Evolutionary conservation across 768 basidiomycete species (phyloP).

Genomic region (Boletellus emodensis): DNA sequence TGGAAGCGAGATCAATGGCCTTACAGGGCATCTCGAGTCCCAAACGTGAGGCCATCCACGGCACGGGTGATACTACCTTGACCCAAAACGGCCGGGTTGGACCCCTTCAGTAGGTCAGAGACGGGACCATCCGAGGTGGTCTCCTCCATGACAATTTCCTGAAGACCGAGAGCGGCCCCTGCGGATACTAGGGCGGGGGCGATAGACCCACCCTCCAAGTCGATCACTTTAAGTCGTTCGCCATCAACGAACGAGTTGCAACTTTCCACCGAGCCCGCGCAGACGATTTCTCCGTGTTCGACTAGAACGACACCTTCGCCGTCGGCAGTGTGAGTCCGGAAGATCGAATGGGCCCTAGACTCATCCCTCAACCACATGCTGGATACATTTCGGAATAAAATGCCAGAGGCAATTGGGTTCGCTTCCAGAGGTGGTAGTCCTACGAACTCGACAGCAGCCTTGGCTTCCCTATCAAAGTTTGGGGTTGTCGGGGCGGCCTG

Average conservation of each 20-base stretch:
- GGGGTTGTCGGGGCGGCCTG: slow-evolving; percentile 54
- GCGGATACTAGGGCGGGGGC: slow-evolving; percentile 60
- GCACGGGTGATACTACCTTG: slow-evolving; percentile 50
- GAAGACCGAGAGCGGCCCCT: slow-evolving; percentile 61
- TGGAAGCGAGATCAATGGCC: slow-evolving; percentile 10
- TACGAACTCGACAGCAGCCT: slow-evolving; percentile 52
- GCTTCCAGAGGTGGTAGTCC: slow-evolving; percentile 67
- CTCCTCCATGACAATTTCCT: slow-evolving; percentile 61
- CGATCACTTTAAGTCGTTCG: slow-evolving; percentile 19
- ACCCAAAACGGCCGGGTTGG: slow-evolving; percentile 33
- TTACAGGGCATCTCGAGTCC: slow-evolving; percentile 47
- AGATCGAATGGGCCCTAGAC: slow-evolving; percentile 19
- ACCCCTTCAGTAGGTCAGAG: slow-evolving; percentile 41
- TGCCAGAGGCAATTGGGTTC: slow-evolving; percentile 29
- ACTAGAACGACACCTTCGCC: slow-evolving; percentile 42
- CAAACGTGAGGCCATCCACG: slow-evolving; percentile 59
- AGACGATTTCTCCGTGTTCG: slow-evolving; percentile 50
- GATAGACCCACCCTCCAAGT: slow-evolving; percentile 64
- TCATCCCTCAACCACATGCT: slow-evolving; percentile 30
- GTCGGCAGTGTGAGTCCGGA: slow-evolving; percentile 8
- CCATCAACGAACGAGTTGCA: slow-evolving; percentile 12
- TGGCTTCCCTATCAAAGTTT: slow-evolving; percentile 57
- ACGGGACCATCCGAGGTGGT: slow-evolving; percentile 66
- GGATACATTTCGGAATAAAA: slow-evolving; percentile 55
- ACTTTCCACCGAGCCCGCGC: slow-evolving; percentile 30